These are phyloP conservation scores for Alternaria solani DNA, from an alignment of 2,329 filamentous ascomycete genomes.

Conservation along the genomic window DNA sequence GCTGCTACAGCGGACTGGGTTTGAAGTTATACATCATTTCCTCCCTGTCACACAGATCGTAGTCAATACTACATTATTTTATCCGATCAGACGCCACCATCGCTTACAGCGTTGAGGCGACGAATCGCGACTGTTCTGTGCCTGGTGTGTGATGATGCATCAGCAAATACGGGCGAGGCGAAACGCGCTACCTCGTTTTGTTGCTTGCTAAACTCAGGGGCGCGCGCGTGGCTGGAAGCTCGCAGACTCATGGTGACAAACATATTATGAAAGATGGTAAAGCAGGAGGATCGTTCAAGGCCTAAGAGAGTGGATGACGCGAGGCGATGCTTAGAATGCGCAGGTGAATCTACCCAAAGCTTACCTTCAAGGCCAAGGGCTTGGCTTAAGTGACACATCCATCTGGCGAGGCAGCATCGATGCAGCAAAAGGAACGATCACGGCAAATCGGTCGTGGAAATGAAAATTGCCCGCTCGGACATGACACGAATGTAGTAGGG, in stretches of 20 bases:
- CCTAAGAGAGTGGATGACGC: not conserved
- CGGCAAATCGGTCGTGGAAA: not conserved
- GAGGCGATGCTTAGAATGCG: not conserved
- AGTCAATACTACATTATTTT: not conserved
- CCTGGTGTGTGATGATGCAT: slow-evolving; percentile 13
- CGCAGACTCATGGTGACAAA: not conserved
- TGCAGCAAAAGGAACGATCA: not conserved
- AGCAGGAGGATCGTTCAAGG: not conserved
- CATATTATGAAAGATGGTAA: not conserved
- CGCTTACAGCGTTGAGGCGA: not conserved
- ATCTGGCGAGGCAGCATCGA: not conserved
- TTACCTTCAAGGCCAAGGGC: not conserved
- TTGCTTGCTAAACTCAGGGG: slow-evolving; percentile 9
- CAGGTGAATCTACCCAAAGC: not conserved
- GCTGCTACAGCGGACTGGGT: not conserved
- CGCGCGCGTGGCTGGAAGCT: slow-evolving; percentile 4
- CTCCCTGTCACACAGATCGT: not conserved
- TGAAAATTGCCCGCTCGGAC: not conserved
- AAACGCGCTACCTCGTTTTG: slow-evolving; percentile 6
- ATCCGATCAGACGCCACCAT: not conserved
- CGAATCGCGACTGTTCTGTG: slow-evolving; percentile 4
- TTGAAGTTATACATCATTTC: not conserved
- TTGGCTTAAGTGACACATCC: not conserved
- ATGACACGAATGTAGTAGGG: too few species aligned
- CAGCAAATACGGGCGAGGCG: slow-evolving; percentile 7